These are phyloP conservation scores for Alternaria hordeiaustralica DNA, from an alignment of 2,329 filamentous ascomycete genomes.

Conservation along the genomic window DNA sequence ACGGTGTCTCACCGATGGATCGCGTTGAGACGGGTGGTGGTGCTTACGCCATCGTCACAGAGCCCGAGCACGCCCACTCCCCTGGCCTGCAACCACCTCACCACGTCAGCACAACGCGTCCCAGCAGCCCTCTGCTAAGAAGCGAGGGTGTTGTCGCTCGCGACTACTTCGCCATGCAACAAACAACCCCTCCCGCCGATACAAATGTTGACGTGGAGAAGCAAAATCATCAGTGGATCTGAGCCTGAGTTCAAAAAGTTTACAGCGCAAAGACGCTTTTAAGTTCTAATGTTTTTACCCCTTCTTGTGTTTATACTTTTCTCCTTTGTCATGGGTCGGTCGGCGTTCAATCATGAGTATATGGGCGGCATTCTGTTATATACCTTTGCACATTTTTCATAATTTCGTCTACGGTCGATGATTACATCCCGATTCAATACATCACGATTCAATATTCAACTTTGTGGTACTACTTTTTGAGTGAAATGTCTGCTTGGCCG, in stretches of 20 bases:
- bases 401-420: not conserved
- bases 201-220: not conserved
- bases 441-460: not conserved
- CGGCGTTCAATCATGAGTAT: not conserved
- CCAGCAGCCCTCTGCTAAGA: not conserved
- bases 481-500: not conserved
- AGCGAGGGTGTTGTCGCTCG: conserved; percentile 4
- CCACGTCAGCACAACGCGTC: not conserved
- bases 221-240: not conserved
- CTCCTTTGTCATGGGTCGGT: not conserved
- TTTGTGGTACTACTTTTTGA: not conserved
- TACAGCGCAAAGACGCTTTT: not conserved
- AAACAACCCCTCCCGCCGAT: not conserved
- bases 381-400: not conserved
- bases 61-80: not conserved
- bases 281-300: not conserved
- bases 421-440: not conserved
- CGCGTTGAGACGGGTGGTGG: not conserved
- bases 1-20: not conserved
- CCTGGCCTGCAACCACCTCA: not conserved
- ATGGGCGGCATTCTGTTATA: not conserved
- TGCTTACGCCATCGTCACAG: not conserved
- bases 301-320: not conserved
- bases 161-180: conserved; percentile 2
- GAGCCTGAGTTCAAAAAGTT: not conserved